These are phyloP conservation scores for Mortierella sp. DNA, from an alignment of 371 early-diverging fungal species.

Conservation along the genomic window DNA sequence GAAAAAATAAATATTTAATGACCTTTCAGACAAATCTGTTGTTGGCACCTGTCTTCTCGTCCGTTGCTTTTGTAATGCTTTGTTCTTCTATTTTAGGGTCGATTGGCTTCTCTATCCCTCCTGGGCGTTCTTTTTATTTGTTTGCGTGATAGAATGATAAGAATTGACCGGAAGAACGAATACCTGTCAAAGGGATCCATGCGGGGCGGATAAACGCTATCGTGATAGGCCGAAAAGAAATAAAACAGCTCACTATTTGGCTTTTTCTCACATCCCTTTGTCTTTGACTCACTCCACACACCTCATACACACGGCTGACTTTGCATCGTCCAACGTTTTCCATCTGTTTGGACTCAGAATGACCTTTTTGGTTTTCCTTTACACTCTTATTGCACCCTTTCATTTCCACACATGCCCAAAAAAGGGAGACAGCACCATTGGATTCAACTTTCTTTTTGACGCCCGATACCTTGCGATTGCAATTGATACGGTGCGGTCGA, in stretches of 20 bases:
- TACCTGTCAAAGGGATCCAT: not conserved
- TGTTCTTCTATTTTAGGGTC: not conserved
- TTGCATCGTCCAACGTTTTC: not conserved
- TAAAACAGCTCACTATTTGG: not conserved
- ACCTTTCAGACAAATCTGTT: not conserved
- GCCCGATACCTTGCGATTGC: not conserved
- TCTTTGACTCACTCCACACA: not conserved
- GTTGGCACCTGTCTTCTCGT: not conserved
- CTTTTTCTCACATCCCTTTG: not conserved
- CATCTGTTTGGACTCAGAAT: not conserved
- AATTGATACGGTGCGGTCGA: not conserved
- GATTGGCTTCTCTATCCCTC: not conserved
- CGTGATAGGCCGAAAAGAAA: not conserved
- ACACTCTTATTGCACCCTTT: not conserved
- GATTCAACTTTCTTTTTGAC: not conserved
- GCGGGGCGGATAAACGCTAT: not conserved
- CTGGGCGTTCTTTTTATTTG: not conserved
- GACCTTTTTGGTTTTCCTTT: not conserved
- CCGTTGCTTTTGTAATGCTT: not conserved
- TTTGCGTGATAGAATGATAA: not conserved
- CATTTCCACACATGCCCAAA: not conserved
- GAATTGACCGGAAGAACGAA: not conserved
- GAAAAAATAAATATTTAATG: not conserved
- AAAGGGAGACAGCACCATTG: not conserved
- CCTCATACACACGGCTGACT: not conserved